Conservation (phyloP, 768 basidiomycete genomes). For the Suillus cothurnatus region DNA sequence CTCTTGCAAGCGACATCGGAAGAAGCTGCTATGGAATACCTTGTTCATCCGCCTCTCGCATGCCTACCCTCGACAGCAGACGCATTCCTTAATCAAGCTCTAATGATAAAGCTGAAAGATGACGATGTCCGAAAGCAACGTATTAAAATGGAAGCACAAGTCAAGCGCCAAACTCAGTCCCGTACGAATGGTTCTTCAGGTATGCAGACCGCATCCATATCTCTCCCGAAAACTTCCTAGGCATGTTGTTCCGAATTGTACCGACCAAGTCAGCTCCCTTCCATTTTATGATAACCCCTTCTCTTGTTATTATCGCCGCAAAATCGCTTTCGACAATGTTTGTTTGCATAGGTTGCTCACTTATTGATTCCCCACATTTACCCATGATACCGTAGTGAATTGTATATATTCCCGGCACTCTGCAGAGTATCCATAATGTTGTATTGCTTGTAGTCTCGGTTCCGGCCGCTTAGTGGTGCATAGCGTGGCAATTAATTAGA, state of each 20-base stretch:
- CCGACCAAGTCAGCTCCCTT: background rate
- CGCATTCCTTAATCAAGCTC: conserved; percentile 59
- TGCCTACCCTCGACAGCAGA: conserved; percentile 63
- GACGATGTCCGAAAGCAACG: conserved; percentile 79
- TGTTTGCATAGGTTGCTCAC: conserved; percentile 9
- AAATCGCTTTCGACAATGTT: conserved; percentile 7
- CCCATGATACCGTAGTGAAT: conserved; percentile 15
- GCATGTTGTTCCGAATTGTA: conserved; percentile 6
- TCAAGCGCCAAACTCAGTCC: conserved; percentile 57
- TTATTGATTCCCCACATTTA: conserved; percentile 18
- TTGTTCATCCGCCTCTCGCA: conserved; percentile 52
- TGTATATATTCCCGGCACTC: conserved; percentile 5
- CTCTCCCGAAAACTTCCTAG: conserved; percentile 25
- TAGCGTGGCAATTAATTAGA: background rate
- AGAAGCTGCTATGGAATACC: conserved; percentile 47
- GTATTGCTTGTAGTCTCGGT: background rate
- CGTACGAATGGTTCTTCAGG: conserved; percentile 33
- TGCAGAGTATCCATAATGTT: conserved; percentile 6
- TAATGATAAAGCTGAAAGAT: conserved; percentile 74
- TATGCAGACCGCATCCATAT: conserved; percentile 31
- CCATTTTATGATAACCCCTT: background rate
- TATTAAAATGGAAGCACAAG: conserved; percentile 71
- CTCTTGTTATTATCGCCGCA: background rate
- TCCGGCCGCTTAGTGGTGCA: background rate
- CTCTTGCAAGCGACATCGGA: conserved; percentile 54